These are phyloP conservation scores for Spirogloea muscicola DNA, from an alignment of 139 green algal species.

Conservation along the genomic window DNA sequence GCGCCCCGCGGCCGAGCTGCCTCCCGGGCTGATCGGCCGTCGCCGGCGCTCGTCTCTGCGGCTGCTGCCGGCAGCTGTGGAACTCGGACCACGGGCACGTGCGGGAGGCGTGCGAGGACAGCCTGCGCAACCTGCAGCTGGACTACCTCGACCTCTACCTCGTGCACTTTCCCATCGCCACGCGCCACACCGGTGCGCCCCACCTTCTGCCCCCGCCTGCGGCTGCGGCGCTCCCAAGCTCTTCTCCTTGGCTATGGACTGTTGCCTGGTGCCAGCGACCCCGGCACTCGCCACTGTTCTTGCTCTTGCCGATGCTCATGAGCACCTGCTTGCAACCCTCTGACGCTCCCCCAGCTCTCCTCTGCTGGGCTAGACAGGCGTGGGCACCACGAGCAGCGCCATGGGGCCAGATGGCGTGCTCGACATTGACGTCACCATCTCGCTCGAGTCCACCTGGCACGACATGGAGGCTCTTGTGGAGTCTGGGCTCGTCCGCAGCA, in stretches of 20 bases:
- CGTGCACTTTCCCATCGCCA: constrained; percentile 67
- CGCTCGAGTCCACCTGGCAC: constrained; percentile 49
- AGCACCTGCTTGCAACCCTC: no score
- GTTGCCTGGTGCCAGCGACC: no score
- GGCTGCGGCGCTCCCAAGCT: no score
- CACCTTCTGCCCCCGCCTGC: no score
- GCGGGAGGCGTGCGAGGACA: constrained; percentile 56
- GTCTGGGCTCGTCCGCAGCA: constrained; percentile 39
- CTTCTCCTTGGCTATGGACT: no score
- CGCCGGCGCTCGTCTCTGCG: no score
- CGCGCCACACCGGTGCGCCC: constrained; percentile 24
- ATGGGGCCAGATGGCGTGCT: constrained; percentile 36
- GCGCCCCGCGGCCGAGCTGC: neutral
- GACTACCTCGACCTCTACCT: constrained; percentile 83
- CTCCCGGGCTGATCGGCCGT: no score
- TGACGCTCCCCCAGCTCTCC: no score
- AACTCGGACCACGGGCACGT: constrained; percentile 51
- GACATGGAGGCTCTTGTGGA: constrained; percentile 53
- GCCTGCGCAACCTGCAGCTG: constrained; percentile 69
- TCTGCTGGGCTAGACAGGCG: constrained; percentile 30
- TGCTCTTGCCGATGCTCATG: no score
- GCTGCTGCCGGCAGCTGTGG: constrained; percentile 46
- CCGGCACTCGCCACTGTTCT: no score
- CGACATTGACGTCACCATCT: constrained; percentile 50
- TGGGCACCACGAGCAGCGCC: constrained; percentile 21